Evolutionary conservation across 1,139 yeast genomes (phyloP), one percentile per base, ranked within the genome.

Genomic region (Candida glucosophila): DNA sequence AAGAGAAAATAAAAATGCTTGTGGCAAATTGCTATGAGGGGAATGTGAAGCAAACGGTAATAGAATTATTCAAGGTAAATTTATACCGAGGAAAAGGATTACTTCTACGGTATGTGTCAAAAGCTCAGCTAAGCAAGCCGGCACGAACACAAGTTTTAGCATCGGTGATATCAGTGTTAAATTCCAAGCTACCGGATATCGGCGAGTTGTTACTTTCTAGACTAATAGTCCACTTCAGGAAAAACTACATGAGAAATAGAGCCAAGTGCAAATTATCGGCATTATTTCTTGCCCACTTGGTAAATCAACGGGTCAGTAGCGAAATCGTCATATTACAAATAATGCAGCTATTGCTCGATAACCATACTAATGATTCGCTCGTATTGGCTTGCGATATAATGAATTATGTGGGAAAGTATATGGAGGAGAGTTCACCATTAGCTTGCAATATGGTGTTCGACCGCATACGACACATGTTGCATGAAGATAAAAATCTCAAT

Each of bases 181-280:
- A 82, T 47, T 66, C 79, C 5, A 75, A 78, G 40, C 46, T 82
- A 5, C 92, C 93, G 0, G 69, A 69, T 22, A 54, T 85, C 14
- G 95, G 95, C 2, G 67, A 67, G 30, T 45, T 79, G 4, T 36
- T 82, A 19, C 48, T 65, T 1, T 47, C 62, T 5, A 57, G 94
- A 35, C 50, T 78, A 16, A 54, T 80, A 1, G 43, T 77, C 3
- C 76, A 67, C 31, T 81, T 82, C 48, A 63, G 79, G 25, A 62
- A 67, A 36, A 64, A 67, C 3, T 79, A 61, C 44, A 55, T 63
- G 33, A 47, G 59, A 13, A 66, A 71, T 37, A 64, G 61, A 31
- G 36, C 43, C 0, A 43, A 46, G 3, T 71, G 77, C 29, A 44
- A 55, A 11, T 50, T 67, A 8, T 51, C 72, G 9, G 47, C 65